Percentiles rank a stretch among this genome's conserved stretches.
Evolutionary conservation across 2,329 filamentous ascomycete species (phyloP).

Genomic region (Colletotrichum sp.): DNA sequence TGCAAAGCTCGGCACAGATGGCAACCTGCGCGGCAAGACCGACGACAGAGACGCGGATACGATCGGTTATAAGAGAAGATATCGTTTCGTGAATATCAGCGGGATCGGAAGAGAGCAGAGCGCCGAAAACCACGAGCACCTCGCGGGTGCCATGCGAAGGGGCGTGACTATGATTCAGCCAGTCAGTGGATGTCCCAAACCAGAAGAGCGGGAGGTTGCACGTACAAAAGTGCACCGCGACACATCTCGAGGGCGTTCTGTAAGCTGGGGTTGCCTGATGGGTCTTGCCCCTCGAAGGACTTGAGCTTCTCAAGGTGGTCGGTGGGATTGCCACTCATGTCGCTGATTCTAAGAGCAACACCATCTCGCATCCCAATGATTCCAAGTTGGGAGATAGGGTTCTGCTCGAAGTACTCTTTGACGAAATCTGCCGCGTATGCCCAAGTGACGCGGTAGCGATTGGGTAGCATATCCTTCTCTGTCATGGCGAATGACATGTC

Average conservation of each 20-base stretch:
- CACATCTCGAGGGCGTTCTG: conserved; percentile 98
- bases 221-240: conserved; percentile 83
- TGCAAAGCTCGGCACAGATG: conserved; percentile 88
- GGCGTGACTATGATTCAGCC: conserved; percentile 66
- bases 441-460: conserved; percentile 80
- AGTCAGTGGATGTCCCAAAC: conserved; percentile 15
- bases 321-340: conserved; percentile 89
- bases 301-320: conserved; percentile 84
- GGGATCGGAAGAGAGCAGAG: conserved; percentile 87
- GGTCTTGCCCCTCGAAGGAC: conserved; percentile 68
- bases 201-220: not conserved
- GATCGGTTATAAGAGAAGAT: conserved; percentile 75
- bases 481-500: conserved; percentile 94
- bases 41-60: conserved; percentile 86
- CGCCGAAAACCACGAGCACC: conserved; percentile 89
- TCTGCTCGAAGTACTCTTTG: conserved; percentile 96
- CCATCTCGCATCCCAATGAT: conserved; percentile 95
- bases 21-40: conserved; percentile 91
- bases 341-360: conserved; percentile 82
- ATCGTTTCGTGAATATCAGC: conserved; percentile 96
- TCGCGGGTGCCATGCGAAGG: conserved; percentile 94
- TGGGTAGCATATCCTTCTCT: conserved; percentile 93
- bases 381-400: conserved; percentile 94
- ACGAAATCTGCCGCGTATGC: conserved; percentile 88
- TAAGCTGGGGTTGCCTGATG: conserved; percentile 78